Conservation (phyloP, 2,329 filamentous ascomycete genomes). For the Aspergillus eucalypticola region DNA sequence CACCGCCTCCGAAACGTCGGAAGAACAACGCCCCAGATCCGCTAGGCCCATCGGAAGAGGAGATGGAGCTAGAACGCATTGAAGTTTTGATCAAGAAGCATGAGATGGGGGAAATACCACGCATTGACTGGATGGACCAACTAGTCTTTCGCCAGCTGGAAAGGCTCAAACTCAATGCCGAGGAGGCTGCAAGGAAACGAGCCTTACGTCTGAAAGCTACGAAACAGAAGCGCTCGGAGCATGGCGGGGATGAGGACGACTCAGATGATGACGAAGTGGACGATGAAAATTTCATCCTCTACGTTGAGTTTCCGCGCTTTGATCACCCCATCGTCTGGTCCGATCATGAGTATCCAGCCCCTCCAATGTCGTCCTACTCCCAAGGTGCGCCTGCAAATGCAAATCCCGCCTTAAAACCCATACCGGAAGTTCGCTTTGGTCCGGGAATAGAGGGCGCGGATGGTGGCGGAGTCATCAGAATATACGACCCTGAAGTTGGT, state of each 20-base stretch:
- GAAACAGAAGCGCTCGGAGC: constrained; percentile 29
- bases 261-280: constrained; percentile 46
- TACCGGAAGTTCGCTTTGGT: constrained; percentile 85
- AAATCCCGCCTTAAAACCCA: constrained; percentile 72
- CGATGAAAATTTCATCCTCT: constrained; percentile 74
- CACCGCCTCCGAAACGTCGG: constrained; percentile 57
- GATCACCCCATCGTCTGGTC: constrained; percentile 95
- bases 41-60: constrained; percentile 61
- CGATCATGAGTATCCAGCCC: constrained; percentile 86
- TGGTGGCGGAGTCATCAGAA: constrained; percentile 65
- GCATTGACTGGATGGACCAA: constrained; percentile 93
- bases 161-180: constrained; percentile 67
- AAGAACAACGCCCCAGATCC: constrained; percentile 50
- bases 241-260: constrained; percentile 44
- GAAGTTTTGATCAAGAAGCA: constrained; percentile 94
- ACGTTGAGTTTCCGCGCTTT: constrained; percentile 89
- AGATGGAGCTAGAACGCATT: constrained; percentile 84
- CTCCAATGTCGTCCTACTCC: constrained; percentile 75
- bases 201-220: constrained; percentile 38
- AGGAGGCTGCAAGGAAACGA: constrained; percentile 63
- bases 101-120: constrained; percentile 92
- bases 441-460: constrained; percentile 77
- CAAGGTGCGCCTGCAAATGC: constrained; percentile 64
- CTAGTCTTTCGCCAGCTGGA: constrained; percentile 89
- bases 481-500: constrained; percentile 92